phyloP scores from a whole-genome alignment of 2,329 filamentous ascomycete genomes.

The Epichloe typhina region DNA sequence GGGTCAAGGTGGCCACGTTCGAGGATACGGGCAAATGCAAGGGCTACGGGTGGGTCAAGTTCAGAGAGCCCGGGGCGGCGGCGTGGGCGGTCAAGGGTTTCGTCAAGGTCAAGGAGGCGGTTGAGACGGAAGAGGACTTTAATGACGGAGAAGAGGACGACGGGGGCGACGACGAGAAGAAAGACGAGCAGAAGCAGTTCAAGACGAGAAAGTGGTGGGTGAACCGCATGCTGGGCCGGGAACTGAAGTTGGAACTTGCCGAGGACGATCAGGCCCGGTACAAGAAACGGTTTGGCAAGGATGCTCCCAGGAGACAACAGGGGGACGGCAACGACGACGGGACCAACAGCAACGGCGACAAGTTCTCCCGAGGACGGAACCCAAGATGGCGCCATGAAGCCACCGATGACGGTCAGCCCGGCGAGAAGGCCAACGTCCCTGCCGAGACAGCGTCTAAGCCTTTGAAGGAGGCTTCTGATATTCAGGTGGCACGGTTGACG shows the following conservation, averaged over 20 bases:
- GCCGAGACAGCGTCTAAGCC: constrained; percentile 18
- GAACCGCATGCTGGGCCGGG: constrained; percentile 67
- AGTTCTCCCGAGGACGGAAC: constrained; percentile 21
- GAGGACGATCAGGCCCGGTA: constrained; percentile 84
- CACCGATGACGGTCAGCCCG: constrained; percentile 13
- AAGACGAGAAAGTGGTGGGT: constrained; percentile 68
- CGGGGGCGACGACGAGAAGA: constrained; percentile 28
- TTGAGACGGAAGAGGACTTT: constrained; percentile 51
- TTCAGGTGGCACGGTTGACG: constrained; percentile 50
- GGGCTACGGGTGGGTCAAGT: constrained; percentile 91
- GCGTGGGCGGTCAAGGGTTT: constrained; percentile 63
- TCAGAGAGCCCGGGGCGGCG: constrained; percentile 64
- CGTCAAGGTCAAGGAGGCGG: constrained; percentile 53
- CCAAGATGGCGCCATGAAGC: constrained; percentile 20
- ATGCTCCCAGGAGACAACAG: constrained; percentile 32
- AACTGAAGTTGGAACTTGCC: constrained; percentile 80
- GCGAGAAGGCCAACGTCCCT: neutral
- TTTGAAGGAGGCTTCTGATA: constrained; percentile 31
- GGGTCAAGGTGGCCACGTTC: constrained; percentile 84
- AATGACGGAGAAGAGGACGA: constrained; percentile 33
- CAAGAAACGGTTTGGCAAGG: constrained; percentile 85
- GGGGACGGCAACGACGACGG: constrained; percentile 10
- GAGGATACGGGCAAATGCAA: constrained; percentile 97
- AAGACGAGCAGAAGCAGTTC: constrained; percentile 33
- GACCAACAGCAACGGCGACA: constrained; percentile 15